Base-by-base conservation (phyloP, 192 early-diverging fungal species). In the Blastocladiella britannica region DNA sequence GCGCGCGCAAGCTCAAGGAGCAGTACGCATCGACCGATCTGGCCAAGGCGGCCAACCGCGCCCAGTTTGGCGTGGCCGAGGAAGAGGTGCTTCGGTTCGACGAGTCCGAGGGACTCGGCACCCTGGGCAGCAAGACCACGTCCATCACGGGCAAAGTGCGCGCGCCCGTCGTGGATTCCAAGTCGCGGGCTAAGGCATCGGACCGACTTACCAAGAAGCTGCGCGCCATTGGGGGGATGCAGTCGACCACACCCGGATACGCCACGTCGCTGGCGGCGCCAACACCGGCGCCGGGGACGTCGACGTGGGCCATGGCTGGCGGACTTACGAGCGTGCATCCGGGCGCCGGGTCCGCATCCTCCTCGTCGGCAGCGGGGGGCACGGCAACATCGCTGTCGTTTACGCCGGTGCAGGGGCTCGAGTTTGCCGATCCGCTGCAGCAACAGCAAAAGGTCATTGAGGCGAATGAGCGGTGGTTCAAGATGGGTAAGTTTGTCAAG, bases 381-480 rank as follows among this genome's bases (percentile, higher is more conserved):
- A 70, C 91, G 51, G 81, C 85, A 0, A 82, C 89, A 0, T 90
- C 89, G 20, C 71, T 97, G 9, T 84, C 93, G 1, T 93, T 97
- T 58, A 97, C 91, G 6, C 91, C 93, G 8, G 83, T 90, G 18
- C 87, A 97, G 61, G 89, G 91, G 55, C 86, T 97, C 62, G 93
- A 97, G 67, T 65, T 97, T 26, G 78, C 82, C 28, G 87, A 91
- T 62, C 93, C 93, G 1, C 84, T 82, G 23, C 73, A 76, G 0
- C 62, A 65, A 2, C 71, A 79, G 30, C 70, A 82, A 57, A 74
- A 67, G 56, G 59, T 77, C 24, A 82, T 83, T 58, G 68, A 74
- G 25, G 70, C 70, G 3, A 83, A 82, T 53, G 84, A 82, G 55
- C 77, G 73, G 60, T 89, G 85, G 59, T 89, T 89, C n/a, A n/a